Evolutionary conservation across 768 basidiomycete species (phyloP).

Genomic region (Mrakia blollopis): DNA sequence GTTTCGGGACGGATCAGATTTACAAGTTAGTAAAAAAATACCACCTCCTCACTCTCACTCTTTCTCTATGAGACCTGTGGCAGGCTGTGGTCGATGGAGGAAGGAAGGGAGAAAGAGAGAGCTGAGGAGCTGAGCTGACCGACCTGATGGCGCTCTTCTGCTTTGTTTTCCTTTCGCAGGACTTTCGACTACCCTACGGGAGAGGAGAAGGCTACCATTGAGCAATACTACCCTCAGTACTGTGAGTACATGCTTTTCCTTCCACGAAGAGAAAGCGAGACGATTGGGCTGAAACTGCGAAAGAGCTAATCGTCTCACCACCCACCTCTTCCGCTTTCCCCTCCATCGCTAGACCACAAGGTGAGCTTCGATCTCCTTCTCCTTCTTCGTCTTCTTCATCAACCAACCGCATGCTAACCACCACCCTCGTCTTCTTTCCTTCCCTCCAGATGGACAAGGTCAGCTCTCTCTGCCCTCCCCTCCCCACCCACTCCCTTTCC

Average conservation of each 20-base stretch:
- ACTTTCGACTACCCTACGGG: constrained; percentile 78
- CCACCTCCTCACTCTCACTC: too few species aligned
- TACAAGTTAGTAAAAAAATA: constrained; percentile 2
- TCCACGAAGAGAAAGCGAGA: neutral
- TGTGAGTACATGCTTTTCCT: too few species aligned
- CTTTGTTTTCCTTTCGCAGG: constrained; percentile 46
- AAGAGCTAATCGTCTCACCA: neutral
- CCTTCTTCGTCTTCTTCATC: neutral
- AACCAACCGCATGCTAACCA: too few species aligned
- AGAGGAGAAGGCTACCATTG: constrained; percentile 57
- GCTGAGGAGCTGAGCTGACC: neutral
- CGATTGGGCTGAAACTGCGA: neutral
- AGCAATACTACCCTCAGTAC: constrained; percentile 91
- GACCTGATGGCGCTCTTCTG: neutral
- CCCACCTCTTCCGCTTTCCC: neutral
- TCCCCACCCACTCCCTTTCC: neutral
- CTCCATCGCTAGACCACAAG: constrained; percentile 14
- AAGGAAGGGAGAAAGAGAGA: neutral
- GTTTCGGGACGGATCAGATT: constrained; percentile 54
- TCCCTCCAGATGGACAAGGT: constrained; percentile 70
- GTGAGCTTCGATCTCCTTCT: neutral
- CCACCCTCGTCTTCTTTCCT: neutral
- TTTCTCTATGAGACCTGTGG: neutral
- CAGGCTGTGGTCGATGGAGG: neutral
- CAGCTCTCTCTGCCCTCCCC: constrained; percentile 29